phyloP scores from a whole-genome alignment of 75 land plant species.

The Pinus tabuliformis region DNA sequence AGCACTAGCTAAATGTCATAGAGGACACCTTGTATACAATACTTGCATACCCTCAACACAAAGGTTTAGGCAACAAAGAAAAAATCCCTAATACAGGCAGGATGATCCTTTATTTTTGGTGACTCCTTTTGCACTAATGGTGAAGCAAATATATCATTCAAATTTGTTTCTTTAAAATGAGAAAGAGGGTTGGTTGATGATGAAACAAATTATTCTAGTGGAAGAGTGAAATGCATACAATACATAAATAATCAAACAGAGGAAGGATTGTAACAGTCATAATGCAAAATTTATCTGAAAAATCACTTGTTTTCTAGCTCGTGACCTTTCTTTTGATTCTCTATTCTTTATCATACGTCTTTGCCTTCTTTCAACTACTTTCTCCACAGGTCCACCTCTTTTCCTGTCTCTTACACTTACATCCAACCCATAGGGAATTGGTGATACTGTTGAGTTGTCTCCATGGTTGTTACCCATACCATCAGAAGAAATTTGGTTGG shows the following conservation, averaged over 20 bases:
- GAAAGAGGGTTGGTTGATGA: too few relatives aligned
- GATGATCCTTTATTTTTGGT: neutral
- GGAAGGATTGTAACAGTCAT: neutral
- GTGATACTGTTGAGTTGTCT: slow-evolving; percentile 45
- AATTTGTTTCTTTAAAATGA: too few relatives aligned
- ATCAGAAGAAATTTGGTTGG: slow-evolving; percentile 36
- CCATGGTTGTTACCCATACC: slow-evolving; percentile 49
- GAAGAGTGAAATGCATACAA: neutral
- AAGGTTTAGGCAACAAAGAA: neutral
- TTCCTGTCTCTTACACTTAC: too few relatives aligned
- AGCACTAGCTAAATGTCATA: neutral
- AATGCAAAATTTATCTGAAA: neutral
- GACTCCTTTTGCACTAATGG: neutral
- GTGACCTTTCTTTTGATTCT: slow-evolving; percentile 84
- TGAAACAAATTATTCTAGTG: neutral
- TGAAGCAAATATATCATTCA: too few relatives aligned
- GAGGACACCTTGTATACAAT: neutral
- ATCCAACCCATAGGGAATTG: slow-evolving; percentile 26
- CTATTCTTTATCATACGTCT: slow-evolving; percentile 85
- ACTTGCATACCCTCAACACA: neutral
- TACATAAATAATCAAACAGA: neutral
- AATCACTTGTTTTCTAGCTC: slow-evolving; percentile 81
- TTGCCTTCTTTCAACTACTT: slow-evolving; percentile 77
- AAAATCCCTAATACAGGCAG: neutral
- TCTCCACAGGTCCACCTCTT: slow-evolving; percentile 44